Evolutionary conservation across 192 early-diverging fungal genomes (phyloP).

Genomic region (Jimgerdemannia lactiflua): DNA sequence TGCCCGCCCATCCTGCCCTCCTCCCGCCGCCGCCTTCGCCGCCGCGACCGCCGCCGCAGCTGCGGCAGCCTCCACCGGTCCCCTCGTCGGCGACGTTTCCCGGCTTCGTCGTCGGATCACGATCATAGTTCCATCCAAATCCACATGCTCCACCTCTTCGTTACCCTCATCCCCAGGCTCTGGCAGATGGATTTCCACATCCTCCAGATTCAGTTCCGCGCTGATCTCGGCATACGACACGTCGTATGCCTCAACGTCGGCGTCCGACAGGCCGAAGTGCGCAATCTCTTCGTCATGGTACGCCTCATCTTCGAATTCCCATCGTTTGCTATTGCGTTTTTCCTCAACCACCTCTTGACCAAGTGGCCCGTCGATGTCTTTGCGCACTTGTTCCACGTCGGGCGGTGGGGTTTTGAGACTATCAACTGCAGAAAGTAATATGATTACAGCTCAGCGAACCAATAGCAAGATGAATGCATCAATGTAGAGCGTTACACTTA

Average conservation of each 20-base stretch:
- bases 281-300: not conserved
- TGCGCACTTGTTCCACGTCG: not conserved
- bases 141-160: not conserved
- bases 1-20: no score
- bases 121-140: not conserved
- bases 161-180: not conserved
- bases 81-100: not conserved
- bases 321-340: not conserved
- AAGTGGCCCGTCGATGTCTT: not conserved
- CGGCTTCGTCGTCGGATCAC: not conserved
- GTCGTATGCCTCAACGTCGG: not conserved
- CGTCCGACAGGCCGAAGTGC: not conserved
- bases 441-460: not conserved
- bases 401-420: not conserved
- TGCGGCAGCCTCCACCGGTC: not conserved
- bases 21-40: no score
- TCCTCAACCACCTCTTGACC: not conserved
- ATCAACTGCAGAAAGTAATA: not conserved
- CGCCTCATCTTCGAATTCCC: not conserved
- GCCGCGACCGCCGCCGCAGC: not conserved
- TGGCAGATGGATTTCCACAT: not conserved
- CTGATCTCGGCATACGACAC: not conserved
- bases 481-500: not conserved
- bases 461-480: not conserved
- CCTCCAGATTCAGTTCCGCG: not conserved